Base-by-base conservation (phyloP, 2,329 filamentous ascomycete genomes). In the Paracorniculantispora psalliotae region DNA sequence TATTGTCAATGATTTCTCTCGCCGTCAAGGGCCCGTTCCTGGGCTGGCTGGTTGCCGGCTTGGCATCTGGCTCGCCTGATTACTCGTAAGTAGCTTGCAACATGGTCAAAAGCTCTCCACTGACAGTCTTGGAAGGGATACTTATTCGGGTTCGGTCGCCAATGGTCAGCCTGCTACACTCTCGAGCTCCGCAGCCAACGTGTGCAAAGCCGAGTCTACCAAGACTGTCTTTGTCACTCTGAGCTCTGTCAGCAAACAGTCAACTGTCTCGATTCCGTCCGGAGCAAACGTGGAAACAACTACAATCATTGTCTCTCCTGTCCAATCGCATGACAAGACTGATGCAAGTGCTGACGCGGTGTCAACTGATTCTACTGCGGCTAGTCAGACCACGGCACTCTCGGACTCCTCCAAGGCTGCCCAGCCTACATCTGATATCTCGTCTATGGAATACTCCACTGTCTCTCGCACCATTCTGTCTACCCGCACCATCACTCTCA, bases 191-290 rank as follows among this genome's bases (percentile, higher is more conserved):
- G 43, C 65, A 17, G 33, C 49, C 15, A 33, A 47, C 28, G 30
- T n/a, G 12, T 59, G 57, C 49, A 46, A 37, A n/a, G 41, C 19
- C 19, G 39, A 72, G 59, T 67, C 67, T 8, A 75, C 74, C 37
- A 74, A 71, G 37, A 81, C 79, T 41, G 72, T 81, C 61, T 78
- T 80, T 63, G 68, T 82, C 63, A 81, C 80, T 35, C 69, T 81
- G 52, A 72, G 71, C 55, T 72, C 75, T 15, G 67, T 69, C 59
- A 66, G 66, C 50, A 63, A 63, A 49, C 57, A 52, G 25, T 64
- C 50, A 8, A 30, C 50, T 19, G 30, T 19, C 2, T 46, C 25
- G 6, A 15, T 33, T 30, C 25, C 49, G 4, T 23, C n/a, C 23
- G 49, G 30, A 39, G 30, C 49, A 69, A 67, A 15, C 46, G 64